A percentile compares a stretch with the other conserved stretches of the same genome.
Evolutionary conservation across 2,329 filamentous ascomycete species (phyloP).

Genomic region (Zymoseptoria brevis): DNA sequence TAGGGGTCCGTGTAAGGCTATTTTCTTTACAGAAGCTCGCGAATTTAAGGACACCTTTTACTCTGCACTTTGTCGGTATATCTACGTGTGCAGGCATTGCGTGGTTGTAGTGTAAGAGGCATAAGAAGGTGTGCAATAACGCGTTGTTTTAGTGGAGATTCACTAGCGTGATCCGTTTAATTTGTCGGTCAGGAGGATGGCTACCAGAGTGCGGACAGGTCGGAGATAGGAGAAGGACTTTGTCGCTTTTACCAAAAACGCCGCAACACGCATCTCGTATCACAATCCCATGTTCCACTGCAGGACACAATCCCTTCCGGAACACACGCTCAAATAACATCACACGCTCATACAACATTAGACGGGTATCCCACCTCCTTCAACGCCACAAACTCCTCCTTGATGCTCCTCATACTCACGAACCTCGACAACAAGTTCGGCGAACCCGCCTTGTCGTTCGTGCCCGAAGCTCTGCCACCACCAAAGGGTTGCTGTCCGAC

Average conservation of each 20-base stretch:
- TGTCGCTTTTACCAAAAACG: too few species aligned
- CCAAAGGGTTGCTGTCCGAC: slow-evolving; percentile 38
- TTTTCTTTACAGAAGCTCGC: neutral
- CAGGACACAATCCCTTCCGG: too few species aligned
- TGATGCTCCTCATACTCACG: slow-evolving; percentile 49
- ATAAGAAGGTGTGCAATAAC: neutral
- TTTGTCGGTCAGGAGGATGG: neutral
- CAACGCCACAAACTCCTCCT: slow-evolving; percentile 47
- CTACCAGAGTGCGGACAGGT: too few species aligned
- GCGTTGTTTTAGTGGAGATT: neutral
- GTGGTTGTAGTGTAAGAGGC: neutral
- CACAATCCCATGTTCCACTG: too few species aligned
- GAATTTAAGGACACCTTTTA: neutral
- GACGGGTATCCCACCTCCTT: slow-evolving; percentile 46
- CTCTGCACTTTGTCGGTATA: neutral
- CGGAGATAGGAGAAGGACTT: too few species aligned
- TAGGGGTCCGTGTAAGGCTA: neutral
- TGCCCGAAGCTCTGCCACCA: slow-evolving; percentile 48
- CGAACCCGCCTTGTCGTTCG: slow-evolving; percentile 52
- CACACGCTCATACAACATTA: slow-evolving; percentile 30
- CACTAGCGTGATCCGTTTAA: neutral
- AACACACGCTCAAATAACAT: too few species aligned
- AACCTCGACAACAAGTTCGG: slow-evolving; percentile 45
- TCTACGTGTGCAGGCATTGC: neutral
- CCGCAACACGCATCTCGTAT: too few species aligned